Evolutionary conservation across 352 stramenopile genomes (phyloP).

Genomic region (Globisporangium solare): DNA sequence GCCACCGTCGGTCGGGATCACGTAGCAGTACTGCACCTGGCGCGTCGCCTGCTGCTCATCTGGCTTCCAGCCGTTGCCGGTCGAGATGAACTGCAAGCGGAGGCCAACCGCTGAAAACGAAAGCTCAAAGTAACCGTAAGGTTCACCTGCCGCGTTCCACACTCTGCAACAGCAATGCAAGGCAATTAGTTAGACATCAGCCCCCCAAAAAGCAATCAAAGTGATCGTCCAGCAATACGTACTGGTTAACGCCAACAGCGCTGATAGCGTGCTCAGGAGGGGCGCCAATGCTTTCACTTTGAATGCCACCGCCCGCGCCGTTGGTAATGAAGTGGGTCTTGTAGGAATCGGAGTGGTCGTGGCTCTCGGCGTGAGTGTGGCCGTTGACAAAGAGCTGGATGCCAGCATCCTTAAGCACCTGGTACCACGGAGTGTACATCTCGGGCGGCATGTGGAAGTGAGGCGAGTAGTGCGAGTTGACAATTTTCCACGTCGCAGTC

Average conservation of each 20-base stretch:
- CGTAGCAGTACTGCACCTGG: conserved; percentile 11
- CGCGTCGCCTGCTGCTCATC: conserved; percentile 9
- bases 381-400: conserved; percentile 65
- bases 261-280: conserved; percentile 36
- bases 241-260: conserved; percentile 12
- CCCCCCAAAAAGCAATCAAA: background rate
- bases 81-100: conserved; percentile 44
- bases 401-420: conserved; percentile 35
- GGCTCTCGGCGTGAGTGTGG: conserved; percentile 64
- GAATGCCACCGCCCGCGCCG: conserved; percentile 61
- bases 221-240: background rate
- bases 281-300: conserved; percentile 57
- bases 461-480: conserved; percentile 68
- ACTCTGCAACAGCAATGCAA: conserved; percentile 15
- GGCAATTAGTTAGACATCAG: background rate
- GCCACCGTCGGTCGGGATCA: conserved; percentile 7
- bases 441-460: conserved; percentile 60
- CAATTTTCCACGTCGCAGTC: conserved; percentile 57
- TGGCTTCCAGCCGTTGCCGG: conserved; percentile 12
- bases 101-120: conserved; percentile 49
- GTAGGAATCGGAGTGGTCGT: conserved; percentile 50
- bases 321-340: conserved; percentile 73
- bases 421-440: conserved; percentile 55
- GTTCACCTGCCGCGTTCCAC: conserved; percentile 39
- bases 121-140: conserved; percentile 68